Evolutionary conservation across 1,139 yeast genomes (phyloP).

Genomic region (Suhomyces anneliseae): DNA sequence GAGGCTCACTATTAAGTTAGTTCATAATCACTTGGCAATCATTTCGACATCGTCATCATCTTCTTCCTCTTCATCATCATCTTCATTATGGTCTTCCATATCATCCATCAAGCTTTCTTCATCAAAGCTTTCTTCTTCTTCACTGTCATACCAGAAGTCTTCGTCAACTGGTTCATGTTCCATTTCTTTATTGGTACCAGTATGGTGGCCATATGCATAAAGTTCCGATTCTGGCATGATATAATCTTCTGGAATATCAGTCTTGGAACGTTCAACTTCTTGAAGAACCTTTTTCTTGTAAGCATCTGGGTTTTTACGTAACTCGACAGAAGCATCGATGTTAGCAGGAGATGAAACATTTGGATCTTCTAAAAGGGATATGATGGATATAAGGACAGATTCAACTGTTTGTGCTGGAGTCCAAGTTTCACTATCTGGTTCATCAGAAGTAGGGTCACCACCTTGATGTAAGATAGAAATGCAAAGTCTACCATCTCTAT

Average conservation of each 20-base stretch:
- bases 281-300: constrained; percentile 75
- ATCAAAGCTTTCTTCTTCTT: constrained; percentile 51
- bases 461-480: constrained; percentile 88
- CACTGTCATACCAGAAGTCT: constrained; percentile 83
- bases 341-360: constrained; percentile 93
- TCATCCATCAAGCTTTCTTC: constrained; percentile 58
- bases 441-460: constrained; percentile 87
- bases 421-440: constrained; percentile 93
- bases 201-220: constrained; percentile 58
- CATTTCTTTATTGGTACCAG: constrained; percentile 35
- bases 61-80: constrained; percentile 59
- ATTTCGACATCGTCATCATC: constrained; percentile 43
- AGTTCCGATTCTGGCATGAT: constrained; percentile 68
- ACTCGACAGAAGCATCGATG: constrained; percentile 93
- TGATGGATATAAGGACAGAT: constrained; percentile 82
- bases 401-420: constrained; percentile 96
- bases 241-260: constrained; percentile 84
- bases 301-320: constrained; percentile 78
- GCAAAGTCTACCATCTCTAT: constrained; percentile 89
- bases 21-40: constrained; percentile 11
- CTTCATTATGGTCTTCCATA: constrained; percentile 55
- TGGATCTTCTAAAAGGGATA: constrained; percentile 89
- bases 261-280: constrained; percentile 82
- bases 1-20: no score
- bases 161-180: constrained; percentile 76